A percentile compares a stretch with the other conserved stretches of the same genome.
Evolutionary conservation across 164 flowering plant species (phyloP).

Genomic region (Berberis vulgaris): DNA sequence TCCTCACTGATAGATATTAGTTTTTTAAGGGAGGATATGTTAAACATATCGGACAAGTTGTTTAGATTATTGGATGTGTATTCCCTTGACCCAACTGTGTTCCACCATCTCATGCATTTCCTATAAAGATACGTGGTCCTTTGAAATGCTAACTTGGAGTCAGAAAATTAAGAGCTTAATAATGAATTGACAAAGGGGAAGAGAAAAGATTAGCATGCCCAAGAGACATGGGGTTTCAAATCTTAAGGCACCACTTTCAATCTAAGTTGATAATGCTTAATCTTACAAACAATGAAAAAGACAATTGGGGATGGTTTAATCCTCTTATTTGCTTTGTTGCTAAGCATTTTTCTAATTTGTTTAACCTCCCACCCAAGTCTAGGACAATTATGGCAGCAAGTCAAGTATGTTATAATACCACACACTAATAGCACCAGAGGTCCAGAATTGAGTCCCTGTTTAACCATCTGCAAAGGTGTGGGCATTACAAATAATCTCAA

Average conservation of each 20-base stretch:
- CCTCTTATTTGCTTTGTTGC: background rate
- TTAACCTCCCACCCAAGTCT: background rate
- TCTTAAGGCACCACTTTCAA: background rate
- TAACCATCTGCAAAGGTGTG: too few species aligned
- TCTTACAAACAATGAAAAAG: background rate
- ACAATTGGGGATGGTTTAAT: background rate
- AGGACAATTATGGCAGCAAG: too few species aligned
- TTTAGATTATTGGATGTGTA: background rate
- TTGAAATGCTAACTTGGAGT: conserved; percentile 5
- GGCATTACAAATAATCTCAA: too few species aligned
- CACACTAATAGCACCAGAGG: too few species aligned
- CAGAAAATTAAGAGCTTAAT: background rate
- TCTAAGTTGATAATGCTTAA: background rate
- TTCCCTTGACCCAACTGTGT: background rate
- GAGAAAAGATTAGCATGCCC: conserved; percentile 3
- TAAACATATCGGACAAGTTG: background rate
- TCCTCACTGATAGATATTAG: background rate
- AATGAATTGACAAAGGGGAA: conserved; percentile 9
- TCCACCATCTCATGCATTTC: background rate
- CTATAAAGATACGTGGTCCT: background rate
- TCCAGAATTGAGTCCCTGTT: too few species aligned
- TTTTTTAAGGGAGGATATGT: background rate
- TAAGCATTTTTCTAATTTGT: background rate
- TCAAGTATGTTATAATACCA: too few species aligned
- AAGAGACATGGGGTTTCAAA: conserved; percentile 9